Evolutionary conservation across 2,329 filamentous ascomycete species (phyloP).

Genomic region (Myriosclerotinia duriaeana): DNA sequence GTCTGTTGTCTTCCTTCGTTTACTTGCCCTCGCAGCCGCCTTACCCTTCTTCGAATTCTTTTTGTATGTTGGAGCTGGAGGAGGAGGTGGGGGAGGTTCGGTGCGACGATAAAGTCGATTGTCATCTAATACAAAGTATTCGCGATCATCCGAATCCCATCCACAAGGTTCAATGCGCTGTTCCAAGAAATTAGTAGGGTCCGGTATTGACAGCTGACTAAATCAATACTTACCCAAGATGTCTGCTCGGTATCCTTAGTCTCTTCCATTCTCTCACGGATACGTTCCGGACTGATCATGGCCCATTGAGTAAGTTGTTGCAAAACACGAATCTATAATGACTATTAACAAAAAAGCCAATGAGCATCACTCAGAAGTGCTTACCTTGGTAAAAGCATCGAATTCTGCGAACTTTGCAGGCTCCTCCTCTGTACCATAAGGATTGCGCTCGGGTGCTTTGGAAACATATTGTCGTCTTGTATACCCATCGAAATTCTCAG

Average conservation of each 20-base stretch:
- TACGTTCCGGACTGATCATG: conserved; percentile 80
- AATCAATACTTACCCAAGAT: conserved; percentile 63
- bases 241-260: conserved; percentile 78
- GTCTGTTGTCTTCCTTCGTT: conserved; percentile 63
- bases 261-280: conserved; percentile 83
- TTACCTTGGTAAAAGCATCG: conserved; percentile 75
- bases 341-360: conserved; percentile 37
- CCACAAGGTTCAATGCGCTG: conserved; percentile 79
- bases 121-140: conserved; percentile 90
- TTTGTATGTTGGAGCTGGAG: conserved; percentile 58
- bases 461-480: conserved; percentile 81
- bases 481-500: conserved; percentile 90
- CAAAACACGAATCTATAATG: conserved; percentile 64
- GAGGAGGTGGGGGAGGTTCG: conserved; percentile 64
- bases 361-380: conserved; percentile 44
- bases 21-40: conserved; percentile 65
- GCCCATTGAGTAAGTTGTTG: conserved; percentile 90
- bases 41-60: conserved; percentile 66
- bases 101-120: conserved; percentile 87
- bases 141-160: conserved; percentile 83
- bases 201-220: neutral
- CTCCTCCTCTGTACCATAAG: conserved; percentile 75
- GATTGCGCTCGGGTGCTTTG: conserved; percentile 78
- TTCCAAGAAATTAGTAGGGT: conserved; percentile 26
- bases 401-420: conserved; percentile 77